A percentile compares a stretch with the other conserved stretches of the same genome.
phyloP scores from a whole-genome alignment of 805 yeast species.

The Cyberlindnera americana region DNA sequence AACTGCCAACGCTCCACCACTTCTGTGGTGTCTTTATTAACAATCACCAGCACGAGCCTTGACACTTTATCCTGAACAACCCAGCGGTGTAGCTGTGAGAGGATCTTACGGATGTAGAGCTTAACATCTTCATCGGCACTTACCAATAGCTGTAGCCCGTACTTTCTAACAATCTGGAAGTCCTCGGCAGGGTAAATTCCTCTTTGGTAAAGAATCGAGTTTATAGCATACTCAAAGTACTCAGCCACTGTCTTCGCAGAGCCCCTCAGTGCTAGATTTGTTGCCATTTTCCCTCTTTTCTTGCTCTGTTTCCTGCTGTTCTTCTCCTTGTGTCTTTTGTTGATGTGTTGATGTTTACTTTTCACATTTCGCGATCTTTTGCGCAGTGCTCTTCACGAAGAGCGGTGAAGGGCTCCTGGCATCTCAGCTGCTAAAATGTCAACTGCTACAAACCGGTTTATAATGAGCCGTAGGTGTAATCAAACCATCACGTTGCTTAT shows the following conservation, averaged over 20 bases:
- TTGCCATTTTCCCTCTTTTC: too few relatives aligned
- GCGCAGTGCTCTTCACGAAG: background rate
- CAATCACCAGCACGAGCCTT: conserved; percentile 67
- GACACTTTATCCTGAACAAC: conserved; percentile 64
- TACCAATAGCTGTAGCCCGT: conserved; percentile 70
- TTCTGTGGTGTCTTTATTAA: conserved; percentile 63
- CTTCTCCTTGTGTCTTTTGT: background rate
- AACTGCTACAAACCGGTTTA: too few relatives aligned
- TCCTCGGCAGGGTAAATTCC: conserved; percentile 89
- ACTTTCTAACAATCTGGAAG: conserved; percentile 71
- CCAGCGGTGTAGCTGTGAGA: conserved; percentile 73
- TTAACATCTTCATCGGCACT: conserved; percentile 75
- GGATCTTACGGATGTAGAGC: conserved; percentile 60
- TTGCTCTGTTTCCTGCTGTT: background rate
- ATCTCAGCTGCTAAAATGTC: too few relatives aligned
- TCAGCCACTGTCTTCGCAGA: conserved; percentile 78
- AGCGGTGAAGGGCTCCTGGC: background rate
- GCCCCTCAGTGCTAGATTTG: conserved; percentile 56
- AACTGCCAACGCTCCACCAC: conserved; percentile 87
- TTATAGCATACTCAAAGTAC: conserved; percentile 77
- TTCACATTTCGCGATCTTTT: background rate
- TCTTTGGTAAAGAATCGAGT: conserved; percentile 80
- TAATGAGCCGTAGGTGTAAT: too few relatives aligned
- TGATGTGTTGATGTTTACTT: background rate
- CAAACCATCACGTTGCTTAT: too few relatives aligned